Conservation (phyloP, 2,329 filamentous ascomycete species). For the Stemphylium vesicarium region DNA sequence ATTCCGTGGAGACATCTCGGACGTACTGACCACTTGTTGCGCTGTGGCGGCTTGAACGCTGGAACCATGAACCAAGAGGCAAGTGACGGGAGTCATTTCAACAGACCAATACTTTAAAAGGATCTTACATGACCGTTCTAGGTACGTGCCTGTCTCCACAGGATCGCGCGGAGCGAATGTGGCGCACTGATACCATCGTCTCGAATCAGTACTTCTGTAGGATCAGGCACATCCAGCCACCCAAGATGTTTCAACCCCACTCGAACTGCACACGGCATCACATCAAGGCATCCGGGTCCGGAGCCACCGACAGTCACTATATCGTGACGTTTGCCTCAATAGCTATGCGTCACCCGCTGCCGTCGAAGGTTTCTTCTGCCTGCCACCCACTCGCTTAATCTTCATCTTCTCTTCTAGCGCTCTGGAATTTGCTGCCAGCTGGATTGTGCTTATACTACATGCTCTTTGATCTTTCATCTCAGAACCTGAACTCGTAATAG, state of each 20-base stretch:
- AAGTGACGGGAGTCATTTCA: neutral
- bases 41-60: constrained; percentile 1
- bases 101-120: neutral
- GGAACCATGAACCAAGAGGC: constrained; percentile 5
- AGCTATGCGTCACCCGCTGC: constrained; percentile 3
- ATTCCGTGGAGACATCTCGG: constrained; percentile 1
- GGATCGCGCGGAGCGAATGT: neutral
- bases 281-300: constrained; percentile 10
- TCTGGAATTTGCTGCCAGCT: constrained; percentile 38
- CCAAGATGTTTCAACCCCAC: constrained; percentile 12
- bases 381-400: constrained; percentile 13
- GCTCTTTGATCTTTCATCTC: constrained; percentile 9
- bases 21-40: constrained; percentile 1
- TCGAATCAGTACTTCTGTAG: constrained; percentile 12
- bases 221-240: constrained; percentile 12
- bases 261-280: constrained; percentile 8
- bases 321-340: constrained; percentile 11
- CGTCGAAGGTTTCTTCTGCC: constrained; percentile 8
- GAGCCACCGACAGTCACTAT: constrained; percentile 11
- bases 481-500: neutral
- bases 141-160: neutral
- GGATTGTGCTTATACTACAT: constrained; percentile 25
- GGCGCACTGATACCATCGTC: constrained; percentile 1
- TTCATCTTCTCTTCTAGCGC: constrained; percentile 26
- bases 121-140: neutral